Conservation (phyloP, 306 rosid species). For the Pyrus bretschneideri region DNA sequence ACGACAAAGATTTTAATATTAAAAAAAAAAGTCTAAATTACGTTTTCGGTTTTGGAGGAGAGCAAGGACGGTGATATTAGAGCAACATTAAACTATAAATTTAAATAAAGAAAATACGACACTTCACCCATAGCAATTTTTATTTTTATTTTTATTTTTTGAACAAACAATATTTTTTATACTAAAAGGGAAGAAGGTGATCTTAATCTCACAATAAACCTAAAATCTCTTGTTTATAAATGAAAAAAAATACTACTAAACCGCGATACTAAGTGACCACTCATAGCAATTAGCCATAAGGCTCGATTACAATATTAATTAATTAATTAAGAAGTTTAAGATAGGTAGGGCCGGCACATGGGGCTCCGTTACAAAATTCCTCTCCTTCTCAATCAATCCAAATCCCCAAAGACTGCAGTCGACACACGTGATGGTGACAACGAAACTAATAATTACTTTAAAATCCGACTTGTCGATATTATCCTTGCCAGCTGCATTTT, state of each 20-base stretch:
- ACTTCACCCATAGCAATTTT: neutral
- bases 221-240: accelerated
- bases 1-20: neutral
- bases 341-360: neutral
- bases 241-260: accelerated
- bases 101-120: neutral
- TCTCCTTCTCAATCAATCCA: neutral
- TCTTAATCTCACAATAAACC: accelerated
- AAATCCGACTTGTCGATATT: slow-evolving; percentile 6
- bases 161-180: too few relatives aligned
- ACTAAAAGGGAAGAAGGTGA: accelerated
- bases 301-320: neutral
- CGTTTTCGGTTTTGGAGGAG: neutral
- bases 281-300: neutral
- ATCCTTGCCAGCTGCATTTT: neutral
- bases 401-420: neutral
- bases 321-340: neutral
- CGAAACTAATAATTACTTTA: neutral
- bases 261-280: accelerated
- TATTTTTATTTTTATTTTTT: too few relatives aligned
- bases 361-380: neutral
- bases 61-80: neutral
- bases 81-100: neutral
- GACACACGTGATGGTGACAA: slow-evolving; percentile 16
- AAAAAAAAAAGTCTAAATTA: neutral